These are phyloP conservation scores for Candida nanaspora DNA, from an alignment of 805 yeast species.

Conservation along the genomic window DNA sequence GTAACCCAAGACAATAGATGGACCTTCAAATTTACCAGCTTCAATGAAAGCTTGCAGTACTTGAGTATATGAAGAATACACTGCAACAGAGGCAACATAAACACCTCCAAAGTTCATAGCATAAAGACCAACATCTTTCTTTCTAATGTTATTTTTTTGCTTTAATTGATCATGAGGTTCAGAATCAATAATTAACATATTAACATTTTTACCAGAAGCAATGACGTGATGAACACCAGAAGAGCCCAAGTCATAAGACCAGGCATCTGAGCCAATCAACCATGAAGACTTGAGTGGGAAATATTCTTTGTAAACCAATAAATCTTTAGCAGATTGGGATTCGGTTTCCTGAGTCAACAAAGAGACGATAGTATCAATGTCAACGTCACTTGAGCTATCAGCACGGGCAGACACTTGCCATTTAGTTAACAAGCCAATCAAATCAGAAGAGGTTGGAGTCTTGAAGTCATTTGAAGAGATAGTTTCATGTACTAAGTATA, in stretches of 20 bases:
- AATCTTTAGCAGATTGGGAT: conserved; percentile 33
- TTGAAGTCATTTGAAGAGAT: conserved; percentile 36
- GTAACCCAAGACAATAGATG: conserved; percentile 86
- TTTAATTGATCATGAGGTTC: conserved; percentile 52
- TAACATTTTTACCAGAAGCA: conserved; percentile 67
- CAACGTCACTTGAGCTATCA: conserved; percentile 16
- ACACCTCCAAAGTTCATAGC: conserved; percentile 90
- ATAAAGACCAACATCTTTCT: conserved; percentile 88
- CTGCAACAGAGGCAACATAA: conserved; percentile 91
- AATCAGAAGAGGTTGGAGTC: conserved; percentile 36
- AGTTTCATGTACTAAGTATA: conserved; percentile 37
- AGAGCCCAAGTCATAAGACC: conserved; percentile 90
- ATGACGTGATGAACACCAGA: conserved; percentile 87
- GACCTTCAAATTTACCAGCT: conserved; percentile 86
- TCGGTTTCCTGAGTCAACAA: conserved; percentile 32
- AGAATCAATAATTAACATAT: conserved; percentile 81
- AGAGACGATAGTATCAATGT: conserved; percentile 23
- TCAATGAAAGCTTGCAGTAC: conserved; percentile 81
- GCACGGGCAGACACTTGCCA: conserved; percentile 58
- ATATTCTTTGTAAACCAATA: conserved; percentile 39
- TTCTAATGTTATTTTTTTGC: conserved; percentile 41
- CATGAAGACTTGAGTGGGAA: conserved; percentile 53
- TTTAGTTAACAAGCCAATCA: conserved; percentile 52
- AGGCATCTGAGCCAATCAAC: conserved; percentile 90
- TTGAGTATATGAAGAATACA: conserved; percentile 90